These are phyloP conservation scores for Clavispora vitiphila DNA, from an alignment of 805 yeast genomes.

Conservation along the genomic window DNA sequence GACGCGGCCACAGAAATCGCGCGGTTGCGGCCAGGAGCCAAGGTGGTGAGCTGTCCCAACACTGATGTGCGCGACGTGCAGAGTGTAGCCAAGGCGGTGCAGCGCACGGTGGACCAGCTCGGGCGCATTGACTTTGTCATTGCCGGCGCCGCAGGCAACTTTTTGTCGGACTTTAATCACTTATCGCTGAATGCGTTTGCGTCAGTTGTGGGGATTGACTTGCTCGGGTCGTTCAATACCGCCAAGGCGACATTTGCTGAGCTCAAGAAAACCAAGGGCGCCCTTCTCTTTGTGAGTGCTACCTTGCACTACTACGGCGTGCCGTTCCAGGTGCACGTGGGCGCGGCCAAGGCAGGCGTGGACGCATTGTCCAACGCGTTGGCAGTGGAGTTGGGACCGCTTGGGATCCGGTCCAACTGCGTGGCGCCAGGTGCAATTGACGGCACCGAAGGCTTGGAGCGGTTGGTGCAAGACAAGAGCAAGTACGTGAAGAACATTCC, in stretches of 20 bases:
- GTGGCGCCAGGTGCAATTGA: conserved; percentile 26
- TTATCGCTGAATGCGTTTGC: conserved; percentile 39
- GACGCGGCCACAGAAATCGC: conserved; percentile 20
- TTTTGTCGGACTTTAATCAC: conserved; percentile 39
- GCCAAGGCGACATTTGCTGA: conserved; percentile 36
- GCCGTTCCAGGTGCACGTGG: conserved; percentile 32
- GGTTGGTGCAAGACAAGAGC: conserved; percentile 15
- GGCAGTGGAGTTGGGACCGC: conserved; percentile 27
- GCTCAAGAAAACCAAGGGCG: conserved; percentile 35
- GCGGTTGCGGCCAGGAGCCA: conserved; percentile 21
- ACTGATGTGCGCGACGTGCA: conserved; percentile 22
- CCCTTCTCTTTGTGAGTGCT: conserved; percentile 35
- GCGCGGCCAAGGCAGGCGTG: conserved; percentile 29
- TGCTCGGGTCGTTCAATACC: conserved; percentile 39
- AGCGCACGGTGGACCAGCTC: conserved; percentile 22
- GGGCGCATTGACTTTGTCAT: conserved; percentile 41
- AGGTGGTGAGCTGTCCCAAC: conserved; percentile 19
- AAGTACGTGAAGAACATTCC: conserved; percentile 15
- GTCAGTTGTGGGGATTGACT: conserved; percentile 34
- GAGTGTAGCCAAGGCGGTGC: conserved; percentile 21
- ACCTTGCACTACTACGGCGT: conserved; percentile 42
- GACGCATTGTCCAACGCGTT: conserved; percentile 26
- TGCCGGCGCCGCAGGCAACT: conserved; percentile 44
- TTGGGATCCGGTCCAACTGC: conserved; percentile 24
- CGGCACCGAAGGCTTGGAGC: conserved; percentile 24